Evolutionary conservation across 805 yeast species (phyloP).

Genomic region (Pachysolen tannophilus): DNA sequence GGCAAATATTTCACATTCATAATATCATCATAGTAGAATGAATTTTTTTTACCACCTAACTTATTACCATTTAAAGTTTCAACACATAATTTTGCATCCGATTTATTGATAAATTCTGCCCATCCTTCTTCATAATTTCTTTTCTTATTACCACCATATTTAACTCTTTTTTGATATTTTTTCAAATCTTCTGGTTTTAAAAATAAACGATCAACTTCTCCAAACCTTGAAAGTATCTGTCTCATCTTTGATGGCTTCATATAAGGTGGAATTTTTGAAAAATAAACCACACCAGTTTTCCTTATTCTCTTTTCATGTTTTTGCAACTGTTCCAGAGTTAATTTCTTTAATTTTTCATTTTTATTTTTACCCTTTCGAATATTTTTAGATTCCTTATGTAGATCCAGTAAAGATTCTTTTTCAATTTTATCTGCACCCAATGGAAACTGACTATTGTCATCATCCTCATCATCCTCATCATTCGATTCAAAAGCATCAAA

Average conservation of each 20-base stretch:
- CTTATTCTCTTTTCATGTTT: constrained; percentile 47
- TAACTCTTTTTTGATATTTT: constrained; percentile 58
- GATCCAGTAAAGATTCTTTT: constrained; percentile 12
- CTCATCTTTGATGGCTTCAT: constrained; percentile 93
- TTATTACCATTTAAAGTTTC: constrained; percentile 79
- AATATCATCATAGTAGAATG: constrained; percentile 89
- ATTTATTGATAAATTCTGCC: constrained; percentile 83
- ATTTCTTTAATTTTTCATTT: constrained; percentile 46
- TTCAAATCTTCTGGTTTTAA: constrained; percentile 77
- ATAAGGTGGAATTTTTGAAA: constrained; percentile 89
- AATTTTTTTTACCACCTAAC: constrained; percentile 87
- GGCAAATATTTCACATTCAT: constrained; percentile 83
- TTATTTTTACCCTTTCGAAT: constrained; percentile 27
- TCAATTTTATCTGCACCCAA: constrained; percentile 8
- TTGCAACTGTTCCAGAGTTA: constrained; percentile 48
- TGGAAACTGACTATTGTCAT: constrained; percentile 11
- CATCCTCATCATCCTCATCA: constrained; percentile 14
- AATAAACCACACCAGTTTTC: constrained; percentile 86
- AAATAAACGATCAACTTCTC: constrained; percentile 80
- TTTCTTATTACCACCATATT: constrained; percentile 89
- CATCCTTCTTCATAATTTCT: constrained; percentile 89
- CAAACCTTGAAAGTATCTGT: constrained; percentile 74
- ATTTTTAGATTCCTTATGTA: constrained; percentile 22
- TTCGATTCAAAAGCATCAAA: constrained; percentile 5
- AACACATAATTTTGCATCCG: constrained; percentile 85